Evolutionary conservation across 495 filamentous ascomycete species (phyloP), one percentile per base, ranked within the genome.

Genomic region (Melanomma pulvis-pyrius): DNA sequence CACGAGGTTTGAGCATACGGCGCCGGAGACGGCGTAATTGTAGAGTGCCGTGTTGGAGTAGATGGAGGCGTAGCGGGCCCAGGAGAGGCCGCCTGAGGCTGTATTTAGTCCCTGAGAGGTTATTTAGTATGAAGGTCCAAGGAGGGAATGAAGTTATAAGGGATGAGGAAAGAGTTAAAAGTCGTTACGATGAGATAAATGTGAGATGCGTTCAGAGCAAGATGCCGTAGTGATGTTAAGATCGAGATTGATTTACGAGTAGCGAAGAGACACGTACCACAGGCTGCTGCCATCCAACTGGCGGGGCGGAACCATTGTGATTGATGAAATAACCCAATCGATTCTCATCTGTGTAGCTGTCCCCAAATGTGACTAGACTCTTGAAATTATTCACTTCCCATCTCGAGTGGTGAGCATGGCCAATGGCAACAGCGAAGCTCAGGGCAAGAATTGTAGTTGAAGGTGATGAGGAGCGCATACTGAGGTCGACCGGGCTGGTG

Each of bases 261-360:
- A 25, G 26, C 24, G 47, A 26, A 47, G 32, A 36, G 44, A 1
- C 11, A 48, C 74, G 22, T 78, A 82, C 81, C 21, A 74, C 72
- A 24, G 80, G 78, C 36, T 79, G 71, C 11, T 76, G 73, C 73
- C 76, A 79, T 26, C 90, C 90, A 3, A 82, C 74, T 9, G 89
- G 88, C 7, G 90, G 89, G 0, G 84, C 79, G 1, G 75, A 70
- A 19, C 84, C 84, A 69, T 84, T 81, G 66, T 89, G 76, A 55
- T 61, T 74, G 67, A 79, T 74, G 70, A 91, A 87, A 67, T 90
- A 90, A 0, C 70, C 63, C 21, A 89, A 70, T 1, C 90, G 84
- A 6, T 80, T 82, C 66, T 92, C 88, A 73, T 92, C 90, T 0
- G 87, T 89, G 71, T 87, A 92, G 76, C 88, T 90, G 74, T 91